Evolutionary conservation across 768 basidiomycete genomes (phyloP).

Genomic region (Suillus americanus): DNA sequence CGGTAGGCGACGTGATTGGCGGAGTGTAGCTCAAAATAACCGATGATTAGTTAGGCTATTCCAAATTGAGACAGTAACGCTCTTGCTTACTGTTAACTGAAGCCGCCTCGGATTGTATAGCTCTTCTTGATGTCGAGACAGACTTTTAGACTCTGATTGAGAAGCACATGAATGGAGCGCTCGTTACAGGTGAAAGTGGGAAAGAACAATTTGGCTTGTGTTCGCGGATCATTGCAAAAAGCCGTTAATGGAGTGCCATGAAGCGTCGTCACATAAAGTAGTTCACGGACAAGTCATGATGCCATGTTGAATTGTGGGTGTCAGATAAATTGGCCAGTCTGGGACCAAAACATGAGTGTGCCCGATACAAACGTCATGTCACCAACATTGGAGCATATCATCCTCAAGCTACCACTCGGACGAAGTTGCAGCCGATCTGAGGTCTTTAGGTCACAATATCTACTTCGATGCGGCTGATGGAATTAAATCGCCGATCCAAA

Average conservation of each 20-base stretch:
- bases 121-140: conserved; percentile 1
- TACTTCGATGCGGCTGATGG: no score
- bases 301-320: not conserved
- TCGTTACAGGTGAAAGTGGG: not conserved
- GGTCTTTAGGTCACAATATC: not conserved
- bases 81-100: not conserved
- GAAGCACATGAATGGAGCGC: not conserved
- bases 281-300: not conserved
- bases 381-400: not conserved
- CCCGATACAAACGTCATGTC: not conserved
- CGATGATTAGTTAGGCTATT: not conserved
- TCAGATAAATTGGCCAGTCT: not conserved
- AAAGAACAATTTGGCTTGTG: not conserved
- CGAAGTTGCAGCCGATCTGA: not conserved
- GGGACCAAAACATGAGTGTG: not conserved
- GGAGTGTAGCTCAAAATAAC: not conserved
- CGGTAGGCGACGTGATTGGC: not conserved
- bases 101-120: not conserved
- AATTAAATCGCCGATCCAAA: not conserved
- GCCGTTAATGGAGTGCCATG: not conserved
- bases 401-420: not conserved
- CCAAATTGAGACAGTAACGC: not conserved
- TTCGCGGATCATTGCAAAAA: not conserved
- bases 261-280: not conserved
- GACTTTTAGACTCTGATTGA: not conserved